A percentile compares a stretch with the other conserved stretches of the same genome.
Conservation (phyloP, 2,329 filamentous ascomycete genomes). For the Sporothrix humicola region DNA sequence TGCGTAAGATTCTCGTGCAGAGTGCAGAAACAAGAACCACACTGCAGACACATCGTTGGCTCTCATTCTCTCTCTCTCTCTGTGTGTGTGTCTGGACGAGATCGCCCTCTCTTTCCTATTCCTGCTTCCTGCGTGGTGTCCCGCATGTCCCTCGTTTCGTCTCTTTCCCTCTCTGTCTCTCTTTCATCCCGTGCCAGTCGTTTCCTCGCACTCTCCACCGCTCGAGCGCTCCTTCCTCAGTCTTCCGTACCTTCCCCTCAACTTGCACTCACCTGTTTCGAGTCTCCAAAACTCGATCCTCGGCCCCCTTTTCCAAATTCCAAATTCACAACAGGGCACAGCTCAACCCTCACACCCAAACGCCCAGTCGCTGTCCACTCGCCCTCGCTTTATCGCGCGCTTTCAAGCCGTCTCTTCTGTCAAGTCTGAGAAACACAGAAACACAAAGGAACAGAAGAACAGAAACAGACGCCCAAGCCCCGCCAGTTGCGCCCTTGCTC, state of each 20-base stretch:
- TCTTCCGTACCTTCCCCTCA: not conserved
- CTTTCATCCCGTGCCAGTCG: not conserved
- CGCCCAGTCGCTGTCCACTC: not conserved
- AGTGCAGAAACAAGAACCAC: constrained; percentile 4
- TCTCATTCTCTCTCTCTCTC: too few species aligned
- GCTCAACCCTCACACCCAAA: not conserved
- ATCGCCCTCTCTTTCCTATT: constrained; percentile 16
- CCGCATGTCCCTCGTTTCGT: constrained; percentile 17
- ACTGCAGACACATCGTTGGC: not conserved
- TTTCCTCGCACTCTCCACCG: constrained; percentile 8
- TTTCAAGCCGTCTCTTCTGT: not conserved
- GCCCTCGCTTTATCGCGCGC: constrained; percentile 6
- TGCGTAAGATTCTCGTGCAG: not conserved
- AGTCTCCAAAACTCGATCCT: constrained; percentile 27
- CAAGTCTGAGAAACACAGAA: not conserved
- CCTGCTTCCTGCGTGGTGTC: not conserved
- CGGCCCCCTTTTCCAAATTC: constrained; percentile 15
- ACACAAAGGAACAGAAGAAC: not conserved
- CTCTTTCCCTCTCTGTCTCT: not conserved
- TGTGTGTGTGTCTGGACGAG: not conserved
- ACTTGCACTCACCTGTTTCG: constrained; percentile 7
- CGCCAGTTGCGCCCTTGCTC: constrained; percentile 30
- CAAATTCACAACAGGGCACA: constrained; percentile 14
- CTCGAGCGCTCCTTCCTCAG: constrained; percentile 21
- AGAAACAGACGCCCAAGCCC: constrained; percentile 3